Percentiles rank a stretch among this genome's conserved stretches.
Evolutionary conservation across 2,329 filamentous ascomycete species (phyloP).

Genomic region (Ceratocystis huliohia): DNA sequence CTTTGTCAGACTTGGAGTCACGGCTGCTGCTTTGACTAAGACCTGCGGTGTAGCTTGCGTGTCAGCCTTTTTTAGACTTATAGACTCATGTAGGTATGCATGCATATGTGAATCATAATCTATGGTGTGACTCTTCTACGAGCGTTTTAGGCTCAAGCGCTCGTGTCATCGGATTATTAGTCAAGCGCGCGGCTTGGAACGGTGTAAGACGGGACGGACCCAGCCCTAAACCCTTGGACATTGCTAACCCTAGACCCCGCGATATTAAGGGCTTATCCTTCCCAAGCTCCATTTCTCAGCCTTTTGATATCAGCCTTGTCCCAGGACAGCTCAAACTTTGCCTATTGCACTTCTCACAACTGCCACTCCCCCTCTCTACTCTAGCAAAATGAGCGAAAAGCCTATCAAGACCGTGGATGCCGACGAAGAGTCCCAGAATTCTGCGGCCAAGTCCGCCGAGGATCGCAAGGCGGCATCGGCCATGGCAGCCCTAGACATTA

Average conservation of each 20-base stretch:
- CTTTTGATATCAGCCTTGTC: neutral
- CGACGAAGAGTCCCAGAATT: constrained; percentile 43
- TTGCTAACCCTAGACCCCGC: neutral
- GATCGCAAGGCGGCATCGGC: constrained; percentile 66
- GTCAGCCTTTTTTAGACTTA: neutral
- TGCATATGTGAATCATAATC: neutral
- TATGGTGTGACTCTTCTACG: neutral
- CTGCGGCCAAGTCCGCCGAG: constrained; percentile 52
- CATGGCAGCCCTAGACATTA: constrained; percentile 53
- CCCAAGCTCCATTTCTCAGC: neutral
- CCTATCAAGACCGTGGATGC: constrained; percentile 25
- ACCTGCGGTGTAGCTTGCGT: neutral
- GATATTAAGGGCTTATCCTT: neutral
- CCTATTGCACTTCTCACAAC: neutral
- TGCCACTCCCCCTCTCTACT: neutral
- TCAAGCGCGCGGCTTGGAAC: neutral
- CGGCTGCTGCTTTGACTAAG: neutral
- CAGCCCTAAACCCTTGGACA: neutral
- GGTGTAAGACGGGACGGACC: constrained; percentile 3
- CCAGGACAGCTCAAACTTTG: neutral
- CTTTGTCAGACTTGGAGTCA: neutral
- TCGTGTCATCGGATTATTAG: neutral
- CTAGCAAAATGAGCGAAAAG: neutral
- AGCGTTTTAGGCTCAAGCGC: neutral
- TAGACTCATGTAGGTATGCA: neutral